Evolutionary conservation across 208 protist species (phyloP).

Genomic region (Trypanosomatidae sp.): DNA sequence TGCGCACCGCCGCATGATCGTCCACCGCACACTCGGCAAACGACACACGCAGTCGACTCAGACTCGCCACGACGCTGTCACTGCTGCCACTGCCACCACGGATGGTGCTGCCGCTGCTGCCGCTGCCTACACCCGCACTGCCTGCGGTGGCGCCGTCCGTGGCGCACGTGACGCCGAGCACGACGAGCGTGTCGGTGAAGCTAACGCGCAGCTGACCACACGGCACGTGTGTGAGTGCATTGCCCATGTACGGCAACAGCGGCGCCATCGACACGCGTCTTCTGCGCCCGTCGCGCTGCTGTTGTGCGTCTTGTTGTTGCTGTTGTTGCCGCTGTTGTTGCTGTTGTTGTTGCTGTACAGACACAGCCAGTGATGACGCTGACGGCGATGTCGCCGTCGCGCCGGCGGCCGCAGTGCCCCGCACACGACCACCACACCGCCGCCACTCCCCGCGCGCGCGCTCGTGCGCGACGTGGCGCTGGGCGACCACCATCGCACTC

Average conservation of each 20-base stretch:
- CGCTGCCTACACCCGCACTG: too few species aligned
- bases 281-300: constrained; percentile 5
- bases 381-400: background rate
- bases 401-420: background rate
- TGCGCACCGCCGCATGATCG: constrained; percentile 39
- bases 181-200: constrained; percentile 37
- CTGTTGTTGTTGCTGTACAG: background rate
- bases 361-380: background rate
- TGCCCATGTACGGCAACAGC: constrained; percentile 34
- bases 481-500: constrained; percentile 35
- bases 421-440: background rate
- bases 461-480: constrained; percentile 14
- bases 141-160: too few species aligned
- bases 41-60: constrained; percentile 26
- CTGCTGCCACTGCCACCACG: constrained; percentile 18
- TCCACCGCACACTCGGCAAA: constrained; percentile 70
- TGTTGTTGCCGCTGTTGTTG: constrained; percentile 1
- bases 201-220: constrained; percentile 47
- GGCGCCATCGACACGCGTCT: background rate
- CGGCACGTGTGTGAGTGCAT: constrained; percentile 32
- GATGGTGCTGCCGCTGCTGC: too few species aligned
- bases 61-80: constrained; percentile 50
- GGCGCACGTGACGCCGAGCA: constrained; percentile 36
- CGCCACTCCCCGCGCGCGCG: too few species aligned
- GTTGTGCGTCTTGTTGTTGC: background rate